Percentiles rank a stretch among this genome's conserved stretches.
phyloP scores from a whole-genome alignment of 2,329 filamentous ascomycete genomes.

The Geoglossum cookeanum region DNA sequence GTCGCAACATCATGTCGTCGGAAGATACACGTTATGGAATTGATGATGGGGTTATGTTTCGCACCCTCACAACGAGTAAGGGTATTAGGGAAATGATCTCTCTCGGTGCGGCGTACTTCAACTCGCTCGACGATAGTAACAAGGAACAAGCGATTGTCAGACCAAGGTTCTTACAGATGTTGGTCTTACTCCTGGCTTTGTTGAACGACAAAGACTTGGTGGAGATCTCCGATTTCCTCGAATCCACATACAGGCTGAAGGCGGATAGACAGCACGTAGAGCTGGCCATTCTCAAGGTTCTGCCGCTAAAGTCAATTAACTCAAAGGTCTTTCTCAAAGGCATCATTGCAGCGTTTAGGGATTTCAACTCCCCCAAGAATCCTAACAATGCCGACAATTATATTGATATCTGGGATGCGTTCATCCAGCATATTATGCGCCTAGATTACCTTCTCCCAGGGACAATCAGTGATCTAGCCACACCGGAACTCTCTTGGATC shows the following conservation, averaged over 20 bases:
- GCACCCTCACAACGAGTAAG: conserved; percentile 14
- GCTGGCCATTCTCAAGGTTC: conserved; percentile 14
- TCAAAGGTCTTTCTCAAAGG: conserved; percentile 11
- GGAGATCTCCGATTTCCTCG: not conserved
- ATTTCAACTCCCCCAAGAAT: conserved; percentile 8
- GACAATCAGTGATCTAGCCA: not conserved
- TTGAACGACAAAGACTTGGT: conserved; percentile 15
- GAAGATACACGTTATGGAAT: conserved; percentile 15
- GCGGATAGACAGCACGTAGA: conserved; percentile 13
- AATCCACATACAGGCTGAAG: conserved; percentile 4
- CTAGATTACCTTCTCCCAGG: not conserved
- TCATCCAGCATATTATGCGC: not conserved
- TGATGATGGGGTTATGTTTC: conserved; percentile 11
- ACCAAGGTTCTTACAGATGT: conserved; percentile 14
- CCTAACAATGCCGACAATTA: not conserved
- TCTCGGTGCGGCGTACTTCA: conserved; percentile 12
- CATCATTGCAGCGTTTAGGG: conserved; percentile 11
- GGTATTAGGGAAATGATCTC: conserved; percentile 15
- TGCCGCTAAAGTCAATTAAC: conserved; percentile 16
- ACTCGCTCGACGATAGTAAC: conserved; percentile 9
- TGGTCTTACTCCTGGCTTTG: conserved; percentile 12
- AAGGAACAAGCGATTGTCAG: conserved; percentile 10
- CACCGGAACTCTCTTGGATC: not conserved
- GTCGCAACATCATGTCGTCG: conserved; percentile 11
- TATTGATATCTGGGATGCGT: not conserved